Base-by-base conservation (phyloP, 768 basidiomycete genomes). In the Psilocybe subaeruginosa region DNA sequence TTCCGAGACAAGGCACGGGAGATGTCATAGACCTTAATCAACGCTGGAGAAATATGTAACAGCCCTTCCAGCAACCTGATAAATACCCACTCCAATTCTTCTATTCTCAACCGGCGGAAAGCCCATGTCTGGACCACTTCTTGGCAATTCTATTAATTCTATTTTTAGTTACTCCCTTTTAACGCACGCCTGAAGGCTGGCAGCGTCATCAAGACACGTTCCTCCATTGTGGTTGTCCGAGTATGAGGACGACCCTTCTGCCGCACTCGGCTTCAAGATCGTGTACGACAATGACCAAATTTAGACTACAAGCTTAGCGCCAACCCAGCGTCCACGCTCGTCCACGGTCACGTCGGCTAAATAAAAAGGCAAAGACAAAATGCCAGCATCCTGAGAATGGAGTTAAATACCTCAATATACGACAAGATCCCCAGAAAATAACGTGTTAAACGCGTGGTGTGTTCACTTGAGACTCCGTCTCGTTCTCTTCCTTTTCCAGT, bases 261-360 rank as follows among this genome's bases (percentile, higher is more conserved):
- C 47, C 47, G 17, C n/a, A n/a, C 19, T 49, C 47, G 47, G n/a
- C 33, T 35, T 54, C 16, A 6, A n/a, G 7, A 19, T 35, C 17
- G 49, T 29, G 49, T 51, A 51, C 16, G 31, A 39, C 52, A 35
- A 35, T 54, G 35, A 8, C 52, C 35, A 54, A 54, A 54, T 54
- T 54, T 54, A 16, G 33, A 39, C n/a, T 19, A 23, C n/a, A 49
- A n/a, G 19, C 47, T 49, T 49, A 49, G 47, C 47, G 47, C 47
- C 47, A 49, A 49, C 4, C 6, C 3, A 23, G 47, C 8, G 11
- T 49, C 33, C 47, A 49, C n/a, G 17, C 8, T 23, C 23, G n/a
- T 43, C 47, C 47, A 23, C 47, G 8, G 47, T 23, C 47, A 49
- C 8, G 47, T 43, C 41, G 41, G 41, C 41, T n/a, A 43, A 14